These are phyloP conservation scores for Castanea sativa DNA, from an alignment of 306 rosid genomes.

Conservation along the genomic window DNA sequence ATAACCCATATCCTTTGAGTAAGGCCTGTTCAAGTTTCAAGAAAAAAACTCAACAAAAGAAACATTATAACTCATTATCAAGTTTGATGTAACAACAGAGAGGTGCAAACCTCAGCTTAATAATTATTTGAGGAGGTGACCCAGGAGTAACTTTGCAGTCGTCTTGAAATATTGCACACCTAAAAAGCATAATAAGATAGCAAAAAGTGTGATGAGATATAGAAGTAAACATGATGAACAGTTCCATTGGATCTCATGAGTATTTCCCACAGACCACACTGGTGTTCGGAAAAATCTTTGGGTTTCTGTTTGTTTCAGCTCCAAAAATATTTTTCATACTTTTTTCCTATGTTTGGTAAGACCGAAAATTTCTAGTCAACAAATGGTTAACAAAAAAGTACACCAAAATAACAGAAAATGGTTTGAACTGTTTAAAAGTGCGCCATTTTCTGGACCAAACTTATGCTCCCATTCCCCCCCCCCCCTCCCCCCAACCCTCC, in stretches of 20 bases:
- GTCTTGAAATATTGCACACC: constrained; percentile 83
- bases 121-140: constrained; percentile 52
- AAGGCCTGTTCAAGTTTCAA: constrained; percentile 57
- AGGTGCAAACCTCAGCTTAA: constrained; percentile 63
- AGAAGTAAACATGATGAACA: neutral
- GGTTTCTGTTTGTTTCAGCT: too few species aligned
- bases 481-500: too few species aligned
- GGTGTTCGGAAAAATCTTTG: neutral
- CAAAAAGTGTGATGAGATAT: neutral
- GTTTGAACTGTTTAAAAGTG: too few species aligned
- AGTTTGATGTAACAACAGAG: neutral
- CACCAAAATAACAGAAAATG: too few species aligned
- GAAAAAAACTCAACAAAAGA: constrained; percentile 15
- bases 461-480: too few species aligned
- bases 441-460: too few species aligned
- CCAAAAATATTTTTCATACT: too few species aligned
- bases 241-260: neutral
- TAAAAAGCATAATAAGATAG: constrained; percentile 11
- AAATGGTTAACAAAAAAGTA: too few species aligned
- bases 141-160: constrained; percentile 64
- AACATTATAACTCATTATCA: constrained; percentile 2
- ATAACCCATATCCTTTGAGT: constrained; percentile 89
- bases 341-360: too few species aligned
- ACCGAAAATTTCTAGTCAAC: too few species aligned
- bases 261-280: neutral